A percentile compares a stretch with the other conserved stretches of the same genome.
Evolutionary conservation across 345 rosid species (phyloP).

Genomic region (Eutrema yunnanense): DNA sequence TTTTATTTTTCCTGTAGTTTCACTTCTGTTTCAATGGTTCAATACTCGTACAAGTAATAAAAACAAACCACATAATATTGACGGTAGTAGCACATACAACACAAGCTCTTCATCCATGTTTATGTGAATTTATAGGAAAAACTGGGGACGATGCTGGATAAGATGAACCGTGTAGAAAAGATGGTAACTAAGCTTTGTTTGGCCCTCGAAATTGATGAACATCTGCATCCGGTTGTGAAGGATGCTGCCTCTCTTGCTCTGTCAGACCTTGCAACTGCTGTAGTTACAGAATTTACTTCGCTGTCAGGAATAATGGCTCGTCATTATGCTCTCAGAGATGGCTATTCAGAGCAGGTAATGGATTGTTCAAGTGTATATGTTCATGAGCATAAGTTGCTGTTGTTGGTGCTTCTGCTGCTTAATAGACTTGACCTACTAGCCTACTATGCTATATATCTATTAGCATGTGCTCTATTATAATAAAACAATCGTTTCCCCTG

Average conservation of each 20-base stretch:
- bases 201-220: conserved; percentile 46
- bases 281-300: conserved; percentile 87
- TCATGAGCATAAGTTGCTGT: neutral
- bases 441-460: neutral
- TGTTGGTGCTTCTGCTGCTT: neutral
- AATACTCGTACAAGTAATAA: neutral
- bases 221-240: conserved; percentile 46
- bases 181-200: conserved; percentile 47
- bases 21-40: neutral
- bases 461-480: neutral
- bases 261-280: conserved; percentile 94
- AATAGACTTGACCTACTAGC: neutral
- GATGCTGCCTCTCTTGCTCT: conserved; percentile 91
- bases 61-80: neutral
- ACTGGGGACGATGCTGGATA: conserved; percentile 94
- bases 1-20: neutral
- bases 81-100: neutral
- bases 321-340: conserved; percentile 94
- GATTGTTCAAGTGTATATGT: conserved; percentile 3
- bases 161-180: conserved; percentile 59
- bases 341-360: conserved; percentile 77
- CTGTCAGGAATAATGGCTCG: conserved; percentile 95
- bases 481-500: conserved; percentile 4
- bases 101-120: neutral
- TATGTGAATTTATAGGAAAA: conserved; percentile 59